Percentiles rank a stretch among this genome's conserved stretches.
Conservation (phyloP, 2,329 filamentous ascomycete genomes). For the Ceratocystis albifundus region DNA sequence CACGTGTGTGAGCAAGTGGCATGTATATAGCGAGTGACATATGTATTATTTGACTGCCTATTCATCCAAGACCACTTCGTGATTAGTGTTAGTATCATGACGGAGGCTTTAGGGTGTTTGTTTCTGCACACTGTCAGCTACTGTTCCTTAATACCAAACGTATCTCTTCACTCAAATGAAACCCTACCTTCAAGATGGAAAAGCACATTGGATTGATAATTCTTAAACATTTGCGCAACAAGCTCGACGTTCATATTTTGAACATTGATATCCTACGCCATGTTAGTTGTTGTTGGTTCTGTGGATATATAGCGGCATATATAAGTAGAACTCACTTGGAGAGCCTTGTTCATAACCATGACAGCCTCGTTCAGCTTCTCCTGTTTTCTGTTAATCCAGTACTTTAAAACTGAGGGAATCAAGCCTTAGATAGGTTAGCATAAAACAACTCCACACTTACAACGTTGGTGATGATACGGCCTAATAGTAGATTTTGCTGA, state of each 20-base stretch:
- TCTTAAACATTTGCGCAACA: slow-evolving; percentile 99
- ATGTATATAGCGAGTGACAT: neutral
- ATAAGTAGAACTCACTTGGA: slow-evolving; percentile 50
- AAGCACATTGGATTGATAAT: slow-evolving; percentile 94
- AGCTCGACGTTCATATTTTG: slow-evolving; percentile 98
- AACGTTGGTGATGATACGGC: slow-evolving; percentile 93
- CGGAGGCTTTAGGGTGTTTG: slow-evolving; percentile 71
- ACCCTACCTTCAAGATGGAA: slow-evolving; percentile 85
- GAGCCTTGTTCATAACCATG: slow-evolving; percentile 79
- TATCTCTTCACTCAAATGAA: neutral
- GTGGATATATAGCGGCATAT: neutral
- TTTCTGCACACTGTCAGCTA: slow-evolving; percentile 43
- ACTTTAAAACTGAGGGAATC: neutral
- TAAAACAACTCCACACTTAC: slow-evolving; percentile 43
- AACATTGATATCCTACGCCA: slow-evolving; percentile 76
- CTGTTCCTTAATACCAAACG: slow-evolving; percentile 18
- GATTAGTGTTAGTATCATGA: slow-evolving; percentile 35
- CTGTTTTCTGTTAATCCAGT: slow-evolving; percentile 37
- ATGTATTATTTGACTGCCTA: neutral
- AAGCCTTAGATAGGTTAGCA: too few species aligned
- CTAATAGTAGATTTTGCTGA: slow-evolving; percentile 85
- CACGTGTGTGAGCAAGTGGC: neutral
- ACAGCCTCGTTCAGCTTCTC: slow-evolving; percentile 96
- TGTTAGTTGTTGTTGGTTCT: neutral
- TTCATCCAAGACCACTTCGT: neutral